phyloP scores from a whole-genome alignment of 2,329 filamentous ascomycete genomes.

The Clonostachys chloroleuca region DNA sequence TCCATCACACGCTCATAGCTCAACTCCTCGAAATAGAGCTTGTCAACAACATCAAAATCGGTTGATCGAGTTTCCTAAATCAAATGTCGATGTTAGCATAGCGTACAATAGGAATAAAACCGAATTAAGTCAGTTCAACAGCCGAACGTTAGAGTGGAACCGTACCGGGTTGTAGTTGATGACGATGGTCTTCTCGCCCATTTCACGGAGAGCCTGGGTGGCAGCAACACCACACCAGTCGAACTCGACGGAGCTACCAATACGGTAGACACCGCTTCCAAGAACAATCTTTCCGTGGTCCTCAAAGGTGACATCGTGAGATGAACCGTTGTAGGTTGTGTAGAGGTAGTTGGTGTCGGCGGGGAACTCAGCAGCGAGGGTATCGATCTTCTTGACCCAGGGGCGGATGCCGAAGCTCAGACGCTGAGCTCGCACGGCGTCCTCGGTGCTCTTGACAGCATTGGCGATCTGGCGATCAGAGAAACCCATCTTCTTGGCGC shows the following conservation, averaged over 20 bases:
- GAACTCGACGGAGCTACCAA: constrained; percentile 96
- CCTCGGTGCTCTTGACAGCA: constrained; percentile 81
- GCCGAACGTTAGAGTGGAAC: not conserved
- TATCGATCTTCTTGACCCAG: constrained; percentile 98
- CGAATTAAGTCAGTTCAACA: not conserved
- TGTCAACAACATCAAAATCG: constrained; percentile 86
- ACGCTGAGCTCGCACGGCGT: constrained; percentile 81
- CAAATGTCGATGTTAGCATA: not conserved
- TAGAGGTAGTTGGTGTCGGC: constrained; percentile 94
- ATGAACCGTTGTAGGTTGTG: constrained; percentile 94
- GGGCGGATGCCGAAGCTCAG: constrained; percentile 85
- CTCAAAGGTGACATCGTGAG: constrained; percentile 90
- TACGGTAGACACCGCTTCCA: constrained; percentile 94
- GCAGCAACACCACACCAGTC: constrained; percentile 97
- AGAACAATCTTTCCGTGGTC: constrained; percentile 88
- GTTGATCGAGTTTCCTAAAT: constrained; percentile 66
- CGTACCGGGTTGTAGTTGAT: constrained; percentile 55
- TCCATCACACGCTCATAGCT: constrained; percentile 98
- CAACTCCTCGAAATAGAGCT: constrained; percentile 93
- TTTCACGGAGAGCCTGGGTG: constrained; percentile 73
- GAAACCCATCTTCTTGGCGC: constrained; percentile 97
- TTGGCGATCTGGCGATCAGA: constrained; percentile 92
- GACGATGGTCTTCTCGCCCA: constrained; percentile 97
- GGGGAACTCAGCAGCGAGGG: constrained; percentile 92
- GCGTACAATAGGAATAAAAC: not conserved